Conservation (phyloP, 371 early-diverging fungal genomes). For the Nematocida sp. region DNA sequence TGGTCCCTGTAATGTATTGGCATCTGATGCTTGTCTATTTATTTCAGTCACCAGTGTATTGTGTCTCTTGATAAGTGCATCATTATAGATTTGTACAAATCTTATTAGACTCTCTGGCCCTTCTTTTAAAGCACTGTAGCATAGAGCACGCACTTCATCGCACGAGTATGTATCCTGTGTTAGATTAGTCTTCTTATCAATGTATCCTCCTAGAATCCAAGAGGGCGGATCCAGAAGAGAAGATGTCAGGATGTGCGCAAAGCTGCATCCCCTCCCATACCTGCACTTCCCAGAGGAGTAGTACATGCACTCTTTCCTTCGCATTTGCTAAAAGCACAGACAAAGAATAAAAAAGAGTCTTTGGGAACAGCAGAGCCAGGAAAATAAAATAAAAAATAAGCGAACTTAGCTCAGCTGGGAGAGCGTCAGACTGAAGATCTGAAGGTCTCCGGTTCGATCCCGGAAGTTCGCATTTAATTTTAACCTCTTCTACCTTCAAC, state of each 20-base stretch:
- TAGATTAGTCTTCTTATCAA: background rate
- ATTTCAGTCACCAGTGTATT: background rate
- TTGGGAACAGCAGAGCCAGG: background rate
- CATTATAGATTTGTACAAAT: constrained; percentile 34
- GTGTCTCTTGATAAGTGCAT: background rate
- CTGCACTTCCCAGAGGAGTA: constrained; percentile 52
- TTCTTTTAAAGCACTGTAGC: constrained; percentile 19
- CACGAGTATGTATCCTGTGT: background rate
- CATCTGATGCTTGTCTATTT: background rate
- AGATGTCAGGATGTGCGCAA: constrained; percentile 25
- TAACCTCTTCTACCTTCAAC: no score
- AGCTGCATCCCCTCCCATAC: constrained; percentile 52
- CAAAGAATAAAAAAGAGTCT: background rate
- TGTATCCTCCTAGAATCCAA: constrained; percentile 49
- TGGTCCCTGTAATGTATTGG: background rate
- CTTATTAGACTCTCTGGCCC: constrained; percentile 37
- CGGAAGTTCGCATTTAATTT: constrained; percentile 53
- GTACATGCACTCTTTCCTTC: constrained; percentile 43
- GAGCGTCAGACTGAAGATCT: constrained; percentile 70
- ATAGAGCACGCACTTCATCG: background rate
- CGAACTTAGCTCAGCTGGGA: constrained; percentile 69
- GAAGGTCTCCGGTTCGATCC: constrained; percentile 68
- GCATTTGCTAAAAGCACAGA: background rate
- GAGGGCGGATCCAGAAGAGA: constrained; percentile 53
- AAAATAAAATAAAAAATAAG: constrained; percentile 63